phyloP scores from a whole-genome alignment of 139 green algal species.

The Volvox reticuliferus region DNA sequence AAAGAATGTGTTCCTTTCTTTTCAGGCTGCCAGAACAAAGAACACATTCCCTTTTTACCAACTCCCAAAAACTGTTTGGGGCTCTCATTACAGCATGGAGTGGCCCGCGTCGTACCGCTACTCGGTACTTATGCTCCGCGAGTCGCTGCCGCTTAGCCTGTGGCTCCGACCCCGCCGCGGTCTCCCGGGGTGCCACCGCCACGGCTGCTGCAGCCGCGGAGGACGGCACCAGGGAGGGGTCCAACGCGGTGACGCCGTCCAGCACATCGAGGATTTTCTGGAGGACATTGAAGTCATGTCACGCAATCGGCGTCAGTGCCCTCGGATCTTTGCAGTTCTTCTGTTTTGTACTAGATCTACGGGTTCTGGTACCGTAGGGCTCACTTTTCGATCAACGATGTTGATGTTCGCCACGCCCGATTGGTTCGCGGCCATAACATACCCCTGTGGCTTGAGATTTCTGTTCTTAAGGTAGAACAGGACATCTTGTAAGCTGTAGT shows the following conservation, averaged over 20 bases:
- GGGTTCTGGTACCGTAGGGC: neutral
- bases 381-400: slow-evolving; percentile 54
- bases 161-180: slow-evolving; percentile 26
- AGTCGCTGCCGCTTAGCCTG: slow-evolving; percentile 57
- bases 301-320: too few relatives aligned
- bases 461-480: slow-evolving; percentile 52
- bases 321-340: neutral
- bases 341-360: neutral
- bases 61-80: too few relatives aligned
- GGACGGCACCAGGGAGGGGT: slow-evolving; percentile 38
- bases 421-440: slow-evolving; percentile 46
- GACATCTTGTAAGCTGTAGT: slow-evolving; percentile 50
- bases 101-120: too few relatives aligned
- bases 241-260: slow-evolving; percentile 47
- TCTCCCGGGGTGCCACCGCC: neutral
- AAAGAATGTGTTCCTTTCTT: too few relatives aligned
- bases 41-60: too few relatives aligned
- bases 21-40: too few relatives aligned
- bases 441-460: slow-evolving; percentile 48
- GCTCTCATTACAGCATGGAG: too few relatives aligned
- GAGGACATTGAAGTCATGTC: neutral
- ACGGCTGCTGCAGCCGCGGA: slow-evolving; percentile 1
- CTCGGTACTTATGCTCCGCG: slow-evolving; percentile 25
- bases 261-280: slow-evolving; percentile 65
- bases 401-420: slow-evolving; percentile 34